These are phyloP conservation scores for Penicillium sp. DNA, from an alignment of 2,329 filamentous ascomycete species.

Conservation along the genomic window DNA sequence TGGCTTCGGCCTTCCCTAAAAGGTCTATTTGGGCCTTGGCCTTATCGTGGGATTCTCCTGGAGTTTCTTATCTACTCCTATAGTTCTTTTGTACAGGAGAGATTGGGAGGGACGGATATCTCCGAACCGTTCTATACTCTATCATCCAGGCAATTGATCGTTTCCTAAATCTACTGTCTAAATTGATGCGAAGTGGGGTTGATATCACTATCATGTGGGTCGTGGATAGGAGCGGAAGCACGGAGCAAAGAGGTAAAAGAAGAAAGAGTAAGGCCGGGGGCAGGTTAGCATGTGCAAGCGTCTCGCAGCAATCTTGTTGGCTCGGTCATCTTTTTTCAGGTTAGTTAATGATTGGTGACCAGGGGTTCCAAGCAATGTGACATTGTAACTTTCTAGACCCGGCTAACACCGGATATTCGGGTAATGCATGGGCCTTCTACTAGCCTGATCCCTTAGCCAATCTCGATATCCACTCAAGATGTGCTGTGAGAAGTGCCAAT, in stretches of 20 bases:
- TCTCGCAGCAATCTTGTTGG: slow-evolving; percentile 9
- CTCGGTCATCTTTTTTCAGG: slow-evolving; percentile 1
- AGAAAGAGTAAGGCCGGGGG: background rate
- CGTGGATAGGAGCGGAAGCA: slow-evolving; percentile 6
- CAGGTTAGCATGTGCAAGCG: slow-evolving; percentile 19
- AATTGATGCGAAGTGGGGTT: slow-evolving; percentile 15
- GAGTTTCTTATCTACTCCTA: background rate
- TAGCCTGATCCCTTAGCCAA: slow-evolving; percentile 13
- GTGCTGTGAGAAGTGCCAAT: background rate
- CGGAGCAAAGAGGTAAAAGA: slow-evolving; percentile 3
- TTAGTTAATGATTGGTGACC: slow-evolving; percentile 3
- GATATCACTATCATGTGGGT: slow-evolving; percentile 17
- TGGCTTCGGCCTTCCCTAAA: background rate
- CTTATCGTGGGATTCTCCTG: background rate
- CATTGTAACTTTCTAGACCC: slow-evolving; percentile 24
- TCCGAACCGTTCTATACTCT: background rate
- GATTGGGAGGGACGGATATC: slow-evolving; percentile 1
- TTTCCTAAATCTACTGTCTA: background rate
- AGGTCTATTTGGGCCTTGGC: background rate
- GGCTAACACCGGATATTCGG: slow-evolving; percentile 21
- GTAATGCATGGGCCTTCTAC: slow-evolving; percentile 12
- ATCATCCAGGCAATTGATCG: background rate
- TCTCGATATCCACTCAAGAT: background rate
- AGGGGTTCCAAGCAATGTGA: slow-evolving; percentile 16
- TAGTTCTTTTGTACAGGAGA: background rate